These are phyloP conservation scores for Withania somnifera DNA, from an alignment of 305 asterid species.

Conservation along the genomic window DNA sequence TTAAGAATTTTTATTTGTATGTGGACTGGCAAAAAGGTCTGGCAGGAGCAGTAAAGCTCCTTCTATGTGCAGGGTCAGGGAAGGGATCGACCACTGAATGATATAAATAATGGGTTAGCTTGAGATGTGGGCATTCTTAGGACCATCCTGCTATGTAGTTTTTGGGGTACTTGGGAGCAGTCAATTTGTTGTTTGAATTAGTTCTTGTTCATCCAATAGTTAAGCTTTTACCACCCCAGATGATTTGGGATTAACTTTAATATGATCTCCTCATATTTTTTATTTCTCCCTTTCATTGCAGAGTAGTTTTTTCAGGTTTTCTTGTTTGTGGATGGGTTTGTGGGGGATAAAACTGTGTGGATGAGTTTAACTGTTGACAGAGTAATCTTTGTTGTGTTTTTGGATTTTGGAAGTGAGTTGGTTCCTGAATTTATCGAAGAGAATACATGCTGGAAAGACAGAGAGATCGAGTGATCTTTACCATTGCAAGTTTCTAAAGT, in stretches of 20 bases:
- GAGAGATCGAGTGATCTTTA: neutral
- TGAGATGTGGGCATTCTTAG: neutral
- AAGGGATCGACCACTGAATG: no score
- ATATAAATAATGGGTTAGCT: no score
- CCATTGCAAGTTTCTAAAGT: neutral
- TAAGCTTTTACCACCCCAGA: neutral
- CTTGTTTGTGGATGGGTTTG: no score
- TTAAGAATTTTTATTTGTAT: neutral
- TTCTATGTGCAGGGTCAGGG: no score
- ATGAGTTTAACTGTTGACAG: neutral
- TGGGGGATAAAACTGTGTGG: no score
- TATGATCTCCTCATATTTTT: neutral
- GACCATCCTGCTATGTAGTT: neutral
- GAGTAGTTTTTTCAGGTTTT: neutral
- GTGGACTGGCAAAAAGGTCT: no score
- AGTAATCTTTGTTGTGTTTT: neutral
- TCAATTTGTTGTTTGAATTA: neutral
- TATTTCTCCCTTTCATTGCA: neutral
- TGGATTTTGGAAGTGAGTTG: neutral
- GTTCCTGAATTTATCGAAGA: neutral
- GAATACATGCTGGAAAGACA: neutral
- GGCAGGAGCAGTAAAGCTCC: no score
- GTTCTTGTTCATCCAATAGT: neutral
- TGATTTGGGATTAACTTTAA: neutral
- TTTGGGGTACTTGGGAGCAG: neutral